A percentile compares a stretch with the other conserved stretches of the same genome.
Conservation (phyloP, 176 grass and related monocot species). For the Alopecurus myosuroides region DNA sequence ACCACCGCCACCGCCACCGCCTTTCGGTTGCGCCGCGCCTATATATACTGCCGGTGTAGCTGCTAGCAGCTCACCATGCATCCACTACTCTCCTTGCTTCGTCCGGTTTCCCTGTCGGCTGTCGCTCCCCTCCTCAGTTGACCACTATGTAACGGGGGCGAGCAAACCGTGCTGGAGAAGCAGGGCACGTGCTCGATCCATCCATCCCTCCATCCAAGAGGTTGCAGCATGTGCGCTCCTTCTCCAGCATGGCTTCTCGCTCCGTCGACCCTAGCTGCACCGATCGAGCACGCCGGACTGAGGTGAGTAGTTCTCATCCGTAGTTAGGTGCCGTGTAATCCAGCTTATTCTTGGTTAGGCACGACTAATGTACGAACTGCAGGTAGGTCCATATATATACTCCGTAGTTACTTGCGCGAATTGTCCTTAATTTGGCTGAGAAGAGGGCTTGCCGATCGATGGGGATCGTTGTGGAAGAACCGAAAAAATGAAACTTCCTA, state of each 20-base stretch:
- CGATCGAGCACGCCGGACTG: too few species aligned
- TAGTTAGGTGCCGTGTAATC: too few species aligned
- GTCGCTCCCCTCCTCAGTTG: background rate
- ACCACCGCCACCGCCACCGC: conserved; percentile 6
- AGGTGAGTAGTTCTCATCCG: too few species aligned
- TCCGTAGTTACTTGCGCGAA: too few species aligned
- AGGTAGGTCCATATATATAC: too few species aligned
- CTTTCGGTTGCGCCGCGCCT: background rate
- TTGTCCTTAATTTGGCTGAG: too few species aligned
- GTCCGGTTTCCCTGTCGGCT: background rate
- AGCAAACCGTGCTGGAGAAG: conserved; percentile 66
- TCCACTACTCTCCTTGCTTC: background rate
- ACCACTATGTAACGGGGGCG: background rate
- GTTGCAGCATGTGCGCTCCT: conserved; percentile 49
- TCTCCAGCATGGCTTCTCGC: conserved; percentile 62
- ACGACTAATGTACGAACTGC: too few species aligned
- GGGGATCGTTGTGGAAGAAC: too few species aligned
- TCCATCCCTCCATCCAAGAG: background rate
- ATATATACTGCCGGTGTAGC: conserved; percentile 18
- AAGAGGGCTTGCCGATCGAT: too few species aligned
- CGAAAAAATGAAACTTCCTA: too few species aligned
- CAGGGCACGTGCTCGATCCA: conserved; percentile 52
- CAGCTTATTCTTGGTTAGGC: too few species aligned
- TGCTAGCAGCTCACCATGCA: background rate
- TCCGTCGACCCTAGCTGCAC: background rate